Evolutionary conservation across 208 protist genomes (phyloP).

Genomic region (Trypanosoma avium): DNA sequence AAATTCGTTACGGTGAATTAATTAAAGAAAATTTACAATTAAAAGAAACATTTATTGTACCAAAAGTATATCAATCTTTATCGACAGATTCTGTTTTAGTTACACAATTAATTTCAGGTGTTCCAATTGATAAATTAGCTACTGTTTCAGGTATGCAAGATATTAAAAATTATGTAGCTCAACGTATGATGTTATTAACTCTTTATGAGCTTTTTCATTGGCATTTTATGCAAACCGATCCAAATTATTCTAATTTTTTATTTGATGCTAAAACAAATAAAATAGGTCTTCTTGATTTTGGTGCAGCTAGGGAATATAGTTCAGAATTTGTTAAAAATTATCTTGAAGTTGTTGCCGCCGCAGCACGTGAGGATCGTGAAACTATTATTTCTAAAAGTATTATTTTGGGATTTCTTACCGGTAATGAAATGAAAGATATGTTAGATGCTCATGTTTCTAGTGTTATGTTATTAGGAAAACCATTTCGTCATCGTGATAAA

Average conservation of each 20-base stretch:
- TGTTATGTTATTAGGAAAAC: conserved; percentile 88
- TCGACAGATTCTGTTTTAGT: conserved; percentile 68
- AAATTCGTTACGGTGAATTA: conserved; percentile 51
- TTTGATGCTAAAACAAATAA: conserved; percentile 73
- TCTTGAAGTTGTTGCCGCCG: conserved; percentile 89
- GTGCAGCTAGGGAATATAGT: conserved; percentile 88
- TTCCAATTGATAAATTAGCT: conserved; percentile 63
- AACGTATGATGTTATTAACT: conserved; percentile 80
- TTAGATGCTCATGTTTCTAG: conserved; percentile 88
- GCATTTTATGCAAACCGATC: conserved; percentile 97
- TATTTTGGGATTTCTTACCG: conserved; percentile 95
- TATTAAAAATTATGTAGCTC: conserved; percentile 73
- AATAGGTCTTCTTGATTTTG: conserved; percentile 94
- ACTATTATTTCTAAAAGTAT: conserved; percentile 87
- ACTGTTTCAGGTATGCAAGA: conserved; percentile 47
- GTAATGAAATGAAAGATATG: conserved; percentile 91
- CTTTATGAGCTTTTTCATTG: conserved; percentile 95
- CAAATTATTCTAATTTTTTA: conserved; percentile 97
- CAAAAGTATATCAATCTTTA: conserved; percentile 52
- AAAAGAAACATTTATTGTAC: conserved; percentile 61
- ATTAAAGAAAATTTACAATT: conserved; percentile 42
- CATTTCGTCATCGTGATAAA: conserved; percentile 68
- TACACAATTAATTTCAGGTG: conserved; percentile 62
- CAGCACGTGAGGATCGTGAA: conserved; percentile 69
- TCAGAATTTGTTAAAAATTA: conserved; percentile 89